Conservation (phyloP, 345 rosid genomes). For the Odontarrhena argentea region DNA sequence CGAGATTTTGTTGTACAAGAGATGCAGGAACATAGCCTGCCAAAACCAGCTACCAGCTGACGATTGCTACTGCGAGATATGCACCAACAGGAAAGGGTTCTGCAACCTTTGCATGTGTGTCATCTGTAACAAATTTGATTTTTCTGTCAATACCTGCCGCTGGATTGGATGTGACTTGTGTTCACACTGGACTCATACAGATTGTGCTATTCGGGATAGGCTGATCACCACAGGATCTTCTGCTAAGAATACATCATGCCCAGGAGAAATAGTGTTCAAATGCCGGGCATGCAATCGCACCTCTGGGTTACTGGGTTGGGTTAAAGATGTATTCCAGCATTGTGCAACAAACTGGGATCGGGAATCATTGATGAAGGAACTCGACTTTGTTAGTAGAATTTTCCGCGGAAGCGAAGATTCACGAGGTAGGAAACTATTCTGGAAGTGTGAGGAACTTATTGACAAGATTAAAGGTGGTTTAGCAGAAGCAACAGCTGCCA, state of each 20-base stretch:
- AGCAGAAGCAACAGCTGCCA: conserved; percentile 67
- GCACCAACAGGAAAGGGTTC: conserved; percentile 79
- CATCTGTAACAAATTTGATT: conserved; percentile 91
- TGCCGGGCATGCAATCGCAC: conserved; percentile 85
- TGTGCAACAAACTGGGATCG: conserved; percentile 90
- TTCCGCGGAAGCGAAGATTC: conserved; percentile 85
- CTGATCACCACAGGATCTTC: conserved; percentile 70
- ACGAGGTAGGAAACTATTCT: conserved; percentile 76
- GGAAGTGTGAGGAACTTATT: conserved; percentile 87
- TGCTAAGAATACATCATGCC: conserved; percentile 60
- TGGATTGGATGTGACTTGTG: conserved; percentile 97
- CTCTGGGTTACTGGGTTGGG: conserved; percentile 97
- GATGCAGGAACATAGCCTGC: conserved; percentile 93
- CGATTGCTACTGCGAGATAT: conserved; percentile 79
- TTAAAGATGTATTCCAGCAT: conserved; percentile 92
- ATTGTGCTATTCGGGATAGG: conserved; percentile 90
- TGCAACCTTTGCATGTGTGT: conserved; percentile 97
- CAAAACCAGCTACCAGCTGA: conserved; percentile 92
- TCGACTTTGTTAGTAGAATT: conserved; percentile 84
- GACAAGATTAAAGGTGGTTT: conserved; percentile 84
- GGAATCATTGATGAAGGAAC: conserved; percentile 80
- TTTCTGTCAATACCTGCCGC: conserved; percentile 90
- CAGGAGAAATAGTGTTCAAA: conserved; percentile 74
- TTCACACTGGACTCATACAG: conserved; percentile 97
- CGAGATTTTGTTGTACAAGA: conserved; percentile 79